These are phyloP conservation scores for Zizania palustris DNA, from an alignment of 202 grass and related monocot species.

Conservation along the genomic window DNA sequence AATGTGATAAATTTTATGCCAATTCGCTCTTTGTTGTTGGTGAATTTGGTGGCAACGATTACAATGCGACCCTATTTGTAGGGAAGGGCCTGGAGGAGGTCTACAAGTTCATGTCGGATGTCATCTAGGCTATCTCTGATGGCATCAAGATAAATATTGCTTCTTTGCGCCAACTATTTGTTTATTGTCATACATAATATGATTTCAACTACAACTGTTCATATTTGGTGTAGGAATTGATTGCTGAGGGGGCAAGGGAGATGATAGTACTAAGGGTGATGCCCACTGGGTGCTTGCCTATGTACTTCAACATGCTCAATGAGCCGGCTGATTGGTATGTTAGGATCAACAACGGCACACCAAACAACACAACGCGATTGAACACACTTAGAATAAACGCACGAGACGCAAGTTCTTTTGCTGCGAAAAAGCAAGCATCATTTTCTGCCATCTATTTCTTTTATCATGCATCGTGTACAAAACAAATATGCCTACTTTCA, in stretches of 20 bases:
- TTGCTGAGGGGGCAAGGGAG: constrained; percentile 75
- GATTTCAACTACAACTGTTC: constrained; percentile 12
- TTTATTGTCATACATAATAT: background rate
- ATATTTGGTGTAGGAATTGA: constrained; percentile 59
- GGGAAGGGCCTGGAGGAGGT: constrained; percentile 53
- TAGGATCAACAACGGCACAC: too few relatives aligned
- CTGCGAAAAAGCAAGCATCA: too few relatives aligned
- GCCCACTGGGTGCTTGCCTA: constrained; percentile 85
- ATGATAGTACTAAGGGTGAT: constrained; percentile 82
- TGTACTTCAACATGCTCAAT: constrained; percentile 75
- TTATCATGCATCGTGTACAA: too few relatives aligned
- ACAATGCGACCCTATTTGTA: constrained; percentile 73
- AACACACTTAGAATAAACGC: too few relatives aligned
- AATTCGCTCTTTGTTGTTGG: constrained; percentile 81
- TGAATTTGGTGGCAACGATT: constrained; percentile 92
- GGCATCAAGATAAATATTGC: constrained; percentile 62
- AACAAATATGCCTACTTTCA: too few relatives aligned
- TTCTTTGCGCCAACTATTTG: background rate
- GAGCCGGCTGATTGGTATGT: constrained; percentile 44
- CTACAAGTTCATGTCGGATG: constrained; percentile 69
- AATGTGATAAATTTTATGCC: constrained; percentile 75
- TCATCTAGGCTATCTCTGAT: constrained; percentile 70
- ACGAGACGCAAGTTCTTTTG: too few relatives aligned
- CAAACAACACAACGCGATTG: too few relatives aligned
- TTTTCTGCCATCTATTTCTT: too few relatives aligned